Conservation (phyloP, 306 rosid species). For the Glycine tomentella region DNA sequence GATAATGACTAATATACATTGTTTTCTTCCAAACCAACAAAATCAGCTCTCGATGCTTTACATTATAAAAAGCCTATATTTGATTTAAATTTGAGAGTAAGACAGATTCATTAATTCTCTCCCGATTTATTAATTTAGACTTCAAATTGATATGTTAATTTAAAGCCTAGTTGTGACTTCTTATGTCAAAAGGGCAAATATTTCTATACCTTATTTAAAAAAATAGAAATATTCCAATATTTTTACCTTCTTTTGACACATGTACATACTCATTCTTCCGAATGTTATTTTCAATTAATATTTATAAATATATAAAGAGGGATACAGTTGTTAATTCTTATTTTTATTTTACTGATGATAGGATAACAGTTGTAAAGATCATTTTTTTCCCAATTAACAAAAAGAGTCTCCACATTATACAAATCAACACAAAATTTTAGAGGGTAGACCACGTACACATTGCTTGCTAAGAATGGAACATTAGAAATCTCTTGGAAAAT, state of each 20-base stretch:
- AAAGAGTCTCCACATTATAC: neutral
- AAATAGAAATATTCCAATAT: slow-evolving; percentile 17
- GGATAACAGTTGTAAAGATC: slow-evolving; percentile 39
- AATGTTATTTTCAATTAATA: slow-evolving; percentile 37
- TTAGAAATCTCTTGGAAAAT: slow-evolving; percentile 47
- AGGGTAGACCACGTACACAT: slow-evolving; percentile 2
- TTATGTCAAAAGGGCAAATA: slow-evolving; percentile 47
- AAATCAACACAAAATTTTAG: neutral
- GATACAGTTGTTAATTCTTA: slow-evolving; percentile 38
- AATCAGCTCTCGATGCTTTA: slow-evolving; percentile 45
- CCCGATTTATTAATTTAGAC: slow-evolving; percentile 25
- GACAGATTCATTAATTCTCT: slow-evolving; percentile 51
- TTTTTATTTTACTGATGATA: neutral
- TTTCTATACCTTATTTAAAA: neutral
- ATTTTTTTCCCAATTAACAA: neutral
- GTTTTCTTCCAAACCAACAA: slow-evolving; percentile 51
- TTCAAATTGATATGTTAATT: slow-evolving; percentile 18
- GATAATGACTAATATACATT: slow-evolving; percentile 40
- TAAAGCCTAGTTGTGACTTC: slow-evolving; percentile 38
- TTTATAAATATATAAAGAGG: slow-evolving; percentile 2
- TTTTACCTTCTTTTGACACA: slow-evolving; percentile 50
- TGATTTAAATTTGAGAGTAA: slow-evolving; percentile 31
- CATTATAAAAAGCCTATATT: slow-evolving; percentile 19
- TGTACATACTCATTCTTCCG: slow-evolving; percentile 32
- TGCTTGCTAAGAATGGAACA: slow-evolving; percentile 42